Evolutionary conservation across 441 rosid genomes (phyloP), one percentile per base, ranked within the genome.

Genomic region (Populus hybrid): DNA sequence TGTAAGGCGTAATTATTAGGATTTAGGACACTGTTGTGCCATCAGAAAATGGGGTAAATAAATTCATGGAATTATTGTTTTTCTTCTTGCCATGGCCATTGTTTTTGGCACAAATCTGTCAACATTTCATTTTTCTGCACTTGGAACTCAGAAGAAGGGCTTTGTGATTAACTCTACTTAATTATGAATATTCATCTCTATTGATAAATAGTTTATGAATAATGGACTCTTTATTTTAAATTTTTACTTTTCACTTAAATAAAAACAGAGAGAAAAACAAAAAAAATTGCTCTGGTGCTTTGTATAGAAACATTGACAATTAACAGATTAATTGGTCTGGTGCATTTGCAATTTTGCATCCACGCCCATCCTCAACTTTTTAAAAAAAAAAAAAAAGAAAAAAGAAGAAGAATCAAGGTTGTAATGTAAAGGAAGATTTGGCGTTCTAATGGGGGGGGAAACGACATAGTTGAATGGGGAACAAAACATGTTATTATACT

Each of bases 1-100:
- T 81, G 77, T 18, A 5, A 16, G 50, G 81, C 83, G 40, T 88
- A 79, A 83, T 26, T 63, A 46, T 11, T 35, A 30, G 40, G 23
- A 20, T 68, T 20, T 20, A 20, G 36, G 30, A 14, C 10, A 11
- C 70, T 14, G 20, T 5, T 2, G n/a, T 14, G 34, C 70, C 70
- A 30, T 26, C 18, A 24, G 36, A 26, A 1, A 32, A 2, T n/a
- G 6, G 21, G 16, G 71, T 3, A 18, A 59, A 59, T 59, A 8
- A 20, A 59, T n/a, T 8, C 64, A 59, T n/a, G 23, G 10, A 59
- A 63, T 21, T 63, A 10, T 4, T 61, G 26, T 61, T 18, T 20
- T 57, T 20, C 63, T 20, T 57, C 8, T 20, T 20, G 23, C 23
- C n/a, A 8, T 61, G 66, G 14, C 23, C 66, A 9, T 9, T 57